Conservation (phyloP, 441 rosid genomes). For the Populus hybrid region DNA sequence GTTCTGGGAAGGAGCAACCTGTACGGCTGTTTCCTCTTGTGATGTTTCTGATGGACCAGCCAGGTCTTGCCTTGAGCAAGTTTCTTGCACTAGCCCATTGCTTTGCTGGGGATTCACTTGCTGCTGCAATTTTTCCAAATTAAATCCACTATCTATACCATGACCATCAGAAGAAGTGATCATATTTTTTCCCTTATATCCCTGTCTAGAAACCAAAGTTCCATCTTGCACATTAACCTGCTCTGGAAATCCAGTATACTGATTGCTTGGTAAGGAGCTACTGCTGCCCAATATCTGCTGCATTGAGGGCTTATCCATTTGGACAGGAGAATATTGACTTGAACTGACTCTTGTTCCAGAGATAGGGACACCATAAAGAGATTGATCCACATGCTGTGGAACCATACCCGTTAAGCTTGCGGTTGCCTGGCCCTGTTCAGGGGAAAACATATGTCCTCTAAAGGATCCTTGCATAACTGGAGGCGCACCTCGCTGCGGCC, state of each 20-base stretch:
- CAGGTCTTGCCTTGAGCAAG: conserved; percentile 39
- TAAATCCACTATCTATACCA: conserved; percentile 39
- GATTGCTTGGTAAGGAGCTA: conserved; percentile 51
- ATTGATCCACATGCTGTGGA: conserved; percentile 65
- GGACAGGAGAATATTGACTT: conserved; percentile 40
- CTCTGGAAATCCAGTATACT: conserved; percentile 37
- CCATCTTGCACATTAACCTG: conserved; percentile 45
- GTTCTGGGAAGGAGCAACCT: conserved; percentile 42
- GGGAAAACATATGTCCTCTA: conserved; percentile 47
- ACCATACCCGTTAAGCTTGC: conserved; percentile 40
- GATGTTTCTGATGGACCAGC: conserved; percentile 41
- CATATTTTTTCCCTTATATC: conserved; percentile 37
- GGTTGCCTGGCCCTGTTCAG: conserved; percentile 53
- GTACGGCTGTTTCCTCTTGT: conserved; percentile 38
- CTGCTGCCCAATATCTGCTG: conserved; percentile 47
- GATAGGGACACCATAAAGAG: conserved; percentile 62
- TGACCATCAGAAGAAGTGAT: conserved; percentile 41
- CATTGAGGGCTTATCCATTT: conserved; percentile 43
- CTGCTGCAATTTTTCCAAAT: conserved; percentile 44
- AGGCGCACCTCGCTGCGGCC: conserved; percentile 52
- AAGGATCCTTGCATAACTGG: conserved; percentile 55
- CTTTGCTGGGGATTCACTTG: conserved; percentile 42
- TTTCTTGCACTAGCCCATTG: conserved; percentile 40
- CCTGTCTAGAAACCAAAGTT: conserved; percentile 43
- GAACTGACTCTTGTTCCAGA: conserved; percentile 45